Evolutionary conservation across 73 alveolate genomes (phyloP), one percentile per base, ranked within the genome.

Genomic region (Symbiodinium pilosum): DNA sequence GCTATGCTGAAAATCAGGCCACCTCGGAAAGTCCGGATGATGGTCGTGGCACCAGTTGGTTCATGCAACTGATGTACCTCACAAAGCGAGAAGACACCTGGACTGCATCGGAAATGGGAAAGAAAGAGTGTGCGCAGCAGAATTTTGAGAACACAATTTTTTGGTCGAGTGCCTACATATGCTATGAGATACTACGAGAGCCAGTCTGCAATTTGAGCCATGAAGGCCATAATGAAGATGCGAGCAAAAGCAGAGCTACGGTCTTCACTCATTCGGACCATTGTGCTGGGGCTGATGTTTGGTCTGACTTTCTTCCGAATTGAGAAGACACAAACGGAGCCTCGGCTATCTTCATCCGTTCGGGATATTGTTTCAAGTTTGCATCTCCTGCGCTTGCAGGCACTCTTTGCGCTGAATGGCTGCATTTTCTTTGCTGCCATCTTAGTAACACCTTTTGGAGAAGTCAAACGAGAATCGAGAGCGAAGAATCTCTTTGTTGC

Each of bases 211-310:
- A 30, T 16, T 26, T 56, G 75, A 6, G 32, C 75, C 24, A 20
- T 20, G 42, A 64, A 87, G 94, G 95, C 68, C 42, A 88, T 88
- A 68, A 88, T 88, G 95, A 88, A 88, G 73, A 56, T 43, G 24
- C 95, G 95, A 0, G 51, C 95, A 34, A 88, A 88, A 40, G 95
- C 95, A 54, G 95, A 88, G 43, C 86, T 88, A 47, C 59, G 95
- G 5, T 88, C 95, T 7, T 51, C 87, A 14, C 36, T 88, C 87
- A 40, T 88, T 43, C 95, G 95, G 38, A 88, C 95, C 21, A 2
- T 88, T 54, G 86, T 88, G 34, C 47, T 88, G 95, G 95, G 95
- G 4, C 28, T 88, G 7, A 54, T 88, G 47, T 88, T 88, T 42
- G 95, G 95, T 30, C 71, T 88, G 47, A 88, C 95, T 28, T 88